Evolutionary conservation across 768 basidiomycete genomes (phyloP), one percentile per base, ranked within the genome.

Genomic region (Trametes sanguinea): DNA sequence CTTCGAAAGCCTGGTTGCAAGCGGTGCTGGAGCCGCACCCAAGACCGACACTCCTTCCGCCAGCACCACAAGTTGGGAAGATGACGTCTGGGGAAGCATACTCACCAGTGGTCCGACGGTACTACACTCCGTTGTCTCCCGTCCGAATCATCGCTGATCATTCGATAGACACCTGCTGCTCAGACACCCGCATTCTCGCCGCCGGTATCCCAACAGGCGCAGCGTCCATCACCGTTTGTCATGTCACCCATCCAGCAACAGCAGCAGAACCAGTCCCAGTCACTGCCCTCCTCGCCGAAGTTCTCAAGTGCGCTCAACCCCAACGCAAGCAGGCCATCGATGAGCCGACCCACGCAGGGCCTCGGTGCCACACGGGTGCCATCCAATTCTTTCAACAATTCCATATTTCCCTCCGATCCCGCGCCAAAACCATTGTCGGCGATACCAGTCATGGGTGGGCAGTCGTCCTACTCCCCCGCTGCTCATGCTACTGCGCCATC

Each of bases 31-130:
- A 11, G 68, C 77, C 7, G 73, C 76, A 7, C 76, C 80, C 51
- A 85, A 83, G 70, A 72, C 82, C 2, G 81, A 84, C 57, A 77
- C 77, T 1, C 69, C 70, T 55, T 71, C 64, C 67, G 76, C 82
- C 39, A 68, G 67, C 14, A 71, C 76, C 11, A 74, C 76, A 37
- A 76, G 80, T 44, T 92, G 89, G 90, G 91, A 90, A 64, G 90
- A 93, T 58, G 90, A 93, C 63, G 84, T 90, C 2, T 94, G 93
- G 93, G 90, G 88, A 6, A 89, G 83, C 60, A 90, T 94, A 51
- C 82, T 93, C 55, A 69, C 72, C 11, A 81, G 78, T 51, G 76
- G 54, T 27, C 73, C 79, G 6, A 69, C 74, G 60, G 76, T 77
- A 53, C 27, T 22, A 30, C 4, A 43, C 67, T 45, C 35, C 39